Conservation (phyloP, 176 grass and related monocot species). For the Musa acuminata region DNA sequence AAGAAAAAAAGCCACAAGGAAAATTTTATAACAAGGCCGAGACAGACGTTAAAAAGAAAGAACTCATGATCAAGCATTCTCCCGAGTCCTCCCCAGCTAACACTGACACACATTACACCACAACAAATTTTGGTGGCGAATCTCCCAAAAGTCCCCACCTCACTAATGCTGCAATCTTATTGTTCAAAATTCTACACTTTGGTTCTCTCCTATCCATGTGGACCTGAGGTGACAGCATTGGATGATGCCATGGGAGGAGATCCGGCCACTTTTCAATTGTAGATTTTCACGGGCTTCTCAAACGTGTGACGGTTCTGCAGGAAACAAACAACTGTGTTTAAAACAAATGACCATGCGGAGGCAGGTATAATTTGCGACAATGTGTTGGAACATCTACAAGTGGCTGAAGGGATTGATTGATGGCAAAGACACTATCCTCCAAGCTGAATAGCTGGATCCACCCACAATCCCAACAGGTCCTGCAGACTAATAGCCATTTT, state of each 20-base stretch:
- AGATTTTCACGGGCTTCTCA: slow-evolving; percentile 75
- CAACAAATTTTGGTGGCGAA: background rate
- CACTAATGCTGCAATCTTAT: background rate
- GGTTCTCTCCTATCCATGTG: background rate
- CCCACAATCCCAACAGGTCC: no score
- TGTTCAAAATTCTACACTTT: background rate
- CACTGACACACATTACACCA: background rate
- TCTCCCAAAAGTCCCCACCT: background rate
- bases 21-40: background rate
- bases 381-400: background rate
- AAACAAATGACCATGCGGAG: background rate
- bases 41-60: background rate
- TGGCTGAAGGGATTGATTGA: background rate
- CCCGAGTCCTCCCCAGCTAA: background rate
- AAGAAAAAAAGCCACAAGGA: background rate
- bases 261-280: slow-evolving; percentile 29
- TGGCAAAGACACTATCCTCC: background rate
- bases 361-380: background rate
- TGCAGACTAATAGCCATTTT: background rate
- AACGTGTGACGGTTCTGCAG: slow-evolving; percentile 63
- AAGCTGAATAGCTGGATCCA: background rate
- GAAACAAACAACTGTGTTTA: background rate
- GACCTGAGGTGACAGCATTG: background rate
- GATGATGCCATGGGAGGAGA: background rate
- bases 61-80: slow-evolving; percentile 3